Evolutionary conservation across 2,329 filamentous ascomycete species (phyloP).

Genomic region (Colletotrichum orchidophilum): DNA sequence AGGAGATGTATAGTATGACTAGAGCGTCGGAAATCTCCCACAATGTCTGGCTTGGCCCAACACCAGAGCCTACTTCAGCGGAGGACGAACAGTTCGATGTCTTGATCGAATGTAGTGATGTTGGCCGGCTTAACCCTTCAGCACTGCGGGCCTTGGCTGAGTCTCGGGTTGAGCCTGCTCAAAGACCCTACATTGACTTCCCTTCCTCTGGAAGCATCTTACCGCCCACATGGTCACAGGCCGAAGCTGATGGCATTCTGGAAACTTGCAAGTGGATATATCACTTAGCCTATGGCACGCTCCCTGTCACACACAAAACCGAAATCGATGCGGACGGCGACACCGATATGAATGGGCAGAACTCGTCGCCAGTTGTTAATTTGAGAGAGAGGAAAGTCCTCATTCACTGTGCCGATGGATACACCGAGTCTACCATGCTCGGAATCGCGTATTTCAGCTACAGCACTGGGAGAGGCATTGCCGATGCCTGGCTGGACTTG

Average conservation of each 20-base stretch:
- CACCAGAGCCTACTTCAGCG: conserved; percentile 72
- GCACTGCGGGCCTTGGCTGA: conserved; percentile 72
- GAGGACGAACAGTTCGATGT: conserved; percentile 79
- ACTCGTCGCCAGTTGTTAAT: conserved; percentile 19
- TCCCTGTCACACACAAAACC: conserved; percentile 38
- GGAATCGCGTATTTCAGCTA: conserved; percentile 94
- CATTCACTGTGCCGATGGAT: conserved; percentile 94
- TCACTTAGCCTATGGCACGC: conserved; percentile 76
- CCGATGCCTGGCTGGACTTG: conserved; percentile 87
- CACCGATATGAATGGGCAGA: conserved; percentile 57
- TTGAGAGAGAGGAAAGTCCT: conserved; percentile 73
- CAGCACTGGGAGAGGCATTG: conserved; percentile 81
- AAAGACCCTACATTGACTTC: conserved; percentile 72
- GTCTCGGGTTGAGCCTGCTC: conserved; percentile 50
- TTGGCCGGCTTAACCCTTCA: conserved; percentile 79
- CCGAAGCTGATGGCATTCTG: conserved; percentile 84
- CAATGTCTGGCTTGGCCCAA: conserved; percentile 92
- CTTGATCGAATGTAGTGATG: conserved; percentile 87
- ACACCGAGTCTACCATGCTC: conserved; percentile 92
- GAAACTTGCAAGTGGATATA: conserved; percentile 93
- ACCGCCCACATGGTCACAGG: conserved; percentile 83
- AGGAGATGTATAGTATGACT: conserved; percentile 95
- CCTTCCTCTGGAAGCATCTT: conserved; percentile 94
- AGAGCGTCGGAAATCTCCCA: conserved; percentile 85
- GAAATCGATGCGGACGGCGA: conserved; percentile 60